These are phyloP conservation scores for Macrocybe gigantea DNA, from an alignment of 768 basidiomycete genomes.

Conservation along the genomic window DNA sequence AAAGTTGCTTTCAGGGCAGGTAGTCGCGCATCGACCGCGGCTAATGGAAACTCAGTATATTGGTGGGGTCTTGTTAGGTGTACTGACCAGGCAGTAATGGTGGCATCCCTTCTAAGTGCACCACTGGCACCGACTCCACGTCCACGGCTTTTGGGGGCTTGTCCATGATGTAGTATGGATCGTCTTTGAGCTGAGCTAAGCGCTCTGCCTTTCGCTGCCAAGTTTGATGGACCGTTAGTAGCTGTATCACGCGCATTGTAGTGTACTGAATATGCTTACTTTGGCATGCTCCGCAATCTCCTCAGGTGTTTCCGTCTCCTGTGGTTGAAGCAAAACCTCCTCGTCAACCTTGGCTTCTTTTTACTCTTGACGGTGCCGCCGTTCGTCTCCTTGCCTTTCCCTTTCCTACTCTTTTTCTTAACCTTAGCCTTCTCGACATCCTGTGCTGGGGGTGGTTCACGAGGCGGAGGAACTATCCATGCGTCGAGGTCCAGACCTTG, in stretches of 20 bases:
- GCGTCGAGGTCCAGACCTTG: conserved; percentile 81
- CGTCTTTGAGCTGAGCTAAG: conserved; percentile 69
- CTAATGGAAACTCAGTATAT: conserved; percentile 12
- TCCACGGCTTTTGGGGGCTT: conserved; percentile 44
- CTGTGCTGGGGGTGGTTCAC: conserved; percentile 30
- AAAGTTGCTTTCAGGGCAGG: conserved; percentile 39
- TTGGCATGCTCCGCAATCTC: conserved; percentile 55
- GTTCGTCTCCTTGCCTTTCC: conserved; percentile 18
- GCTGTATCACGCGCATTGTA: not conserved
- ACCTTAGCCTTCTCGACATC: conserved; percentile 43
- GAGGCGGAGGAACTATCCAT: conserved; percentile 73
- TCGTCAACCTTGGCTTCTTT: conserved; percentile 28
- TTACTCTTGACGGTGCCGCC: conserved; percentile 18
- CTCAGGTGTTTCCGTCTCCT: conserved; percentile 47
- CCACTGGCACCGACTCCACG: conserved; percentile 89
- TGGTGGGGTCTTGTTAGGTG: not conserved
- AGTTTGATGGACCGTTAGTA: not conserved
- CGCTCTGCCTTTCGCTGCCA: conserved; percentile 69
- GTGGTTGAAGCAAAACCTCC: conserved; percentile 30
- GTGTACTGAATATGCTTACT: conserved; percentile 31
- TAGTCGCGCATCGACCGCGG: conserved; percentile 25
- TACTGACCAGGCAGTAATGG: conserved; percentile 23
- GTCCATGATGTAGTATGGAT: conserved; percentile 89
- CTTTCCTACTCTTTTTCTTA: conserved; percentile 38
- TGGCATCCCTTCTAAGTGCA: conserved; percentile 71